Percentiles rank a stretch among this genome's conserved stretches.
phyloP scores from a whole-genome alignment of 2,329 filamentous ascomycete genomes.

The Chaetomiaceae sp. region DNA sequence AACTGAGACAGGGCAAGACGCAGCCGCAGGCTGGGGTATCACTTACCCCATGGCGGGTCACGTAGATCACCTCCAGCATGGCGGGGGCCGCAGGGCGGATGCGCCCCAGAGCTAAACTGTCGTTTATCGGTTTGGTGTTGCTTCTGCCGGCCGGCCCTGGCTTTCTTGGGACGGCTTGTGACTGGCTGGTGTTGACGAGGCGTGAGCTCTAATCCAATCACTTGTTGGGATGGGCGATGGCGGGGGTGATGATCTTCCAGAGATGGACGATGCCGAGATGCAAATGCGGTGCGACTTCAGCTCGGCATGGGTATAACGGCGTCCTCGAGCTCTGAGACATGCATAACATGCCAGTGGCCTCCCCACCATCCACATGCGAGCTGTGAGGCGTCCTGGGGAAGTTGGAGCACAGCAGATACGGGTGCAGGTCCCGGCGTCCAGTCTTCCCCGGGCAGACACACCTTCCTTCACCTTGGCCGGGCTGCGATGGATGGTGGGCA shows the following conservation, averaged over 20 bases:
- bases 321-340: too few species aligned
- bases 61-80: slow-evolving; percentile 70
- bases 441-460: neutral
- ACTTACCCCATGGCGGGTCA: slow-evolving; percentile 71
- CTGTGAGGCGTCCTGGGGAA: too few species aligned
- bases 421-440: neutral
- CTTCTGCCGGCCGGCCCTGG: neutral
- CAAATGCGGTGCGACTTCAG: slow-evolving; percentile 1
- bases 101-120: too few species aligned
- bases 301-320: slow-evolving; percentile 2
- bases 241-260: too few species aligned
- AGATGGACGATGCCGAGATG: neutral
- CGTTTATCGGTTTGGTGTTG: too few species aligned
- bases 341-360: neutral
- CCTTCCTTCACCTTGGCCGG: neutral
- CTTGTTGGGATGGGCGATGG: neutral
- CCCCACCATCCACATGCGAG: neutral
- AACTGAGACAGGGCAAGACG: slow-evolving; percentile 1
- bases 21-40: slow-evolving; percentile 3
- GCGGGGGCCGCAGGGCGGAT: slow-evolving; percentile 2
- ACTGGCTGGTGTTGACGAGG: neutral
- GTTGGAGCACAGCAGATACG: too few species aligned
- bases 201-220: neutral
- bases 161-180: neutral
- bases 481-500: too few species aligned